Percentiles rank a stretch among this genome's conserved stretches.
These are phyloP conservation scores for Dichotomocladium elegans DNA, from an alignment of 371 early-diverging fungal species.

Conservation along the genomic window DNA sequence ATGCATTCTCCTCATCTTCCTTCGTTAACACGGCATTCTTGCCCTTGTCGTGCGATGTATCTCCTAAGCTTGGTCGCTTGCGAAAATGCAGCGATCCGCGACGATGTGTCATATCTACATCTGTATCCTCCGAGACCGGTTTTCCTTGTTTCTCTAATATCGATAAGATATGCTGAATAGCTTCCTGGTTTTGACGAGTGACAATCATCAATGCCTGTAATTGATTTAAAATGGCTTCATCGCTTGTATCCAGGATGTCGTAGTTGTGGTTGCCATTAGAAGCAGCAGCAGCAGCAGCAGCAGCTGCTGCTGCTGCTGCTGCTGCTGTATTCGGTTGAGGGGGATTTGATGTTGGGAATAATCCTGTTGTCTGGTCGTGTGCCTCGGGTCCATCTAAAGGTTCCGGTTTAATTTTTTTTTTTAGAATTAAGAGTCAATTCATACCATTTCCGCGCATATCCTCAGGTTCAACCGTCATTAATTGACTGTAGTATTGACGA, in stretches of 20 bases:
- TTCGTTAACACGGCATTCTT: not conserved
- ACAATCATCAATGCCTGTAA: constrained; percentile 43
- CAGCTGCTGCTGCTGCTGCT: constrained; percentile 1
- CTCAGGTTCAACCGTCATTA: constrained; percentile 1
- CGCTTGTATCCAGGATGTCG: constrained; percentile 11
- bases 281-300: no score
- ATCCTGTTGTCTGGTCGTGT: not conserved
- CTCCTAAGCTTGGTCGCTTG: not conserved
- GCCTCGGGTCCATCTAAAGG: not conserved
- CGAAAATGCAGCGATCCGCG: not conserved
- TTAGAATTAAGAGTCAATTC: no score
- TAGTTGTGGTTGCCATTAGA: no score
- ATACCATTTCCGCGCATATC: constrained; percentile 1
- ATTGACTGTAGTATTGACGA: constrained; percentile 17
- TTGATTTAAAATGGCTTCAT: constrained; percentile 43
- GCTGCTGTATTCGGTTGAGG: constrained; percentile 1
- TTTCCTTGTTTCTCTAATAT: constrained; percentile 37
- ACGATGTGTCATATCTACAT: not conserved
- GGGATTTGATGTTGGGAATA: constrained; percentile 1
- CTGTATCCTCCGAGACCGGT: not conserved
- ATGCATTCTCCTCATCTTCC: not conserved
- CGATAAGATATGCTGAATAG: constrained; percentile 45
- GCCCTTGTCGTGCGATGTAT: not conserved
- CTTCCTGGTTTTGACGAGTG: constrained; percentile 52
- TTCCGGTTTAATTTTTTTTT: no score